phyloP scores from a whole-genome alignment of 2,329 filamentous ascomycete genomes.

The Beauveria rudraprayagi region DNA sequence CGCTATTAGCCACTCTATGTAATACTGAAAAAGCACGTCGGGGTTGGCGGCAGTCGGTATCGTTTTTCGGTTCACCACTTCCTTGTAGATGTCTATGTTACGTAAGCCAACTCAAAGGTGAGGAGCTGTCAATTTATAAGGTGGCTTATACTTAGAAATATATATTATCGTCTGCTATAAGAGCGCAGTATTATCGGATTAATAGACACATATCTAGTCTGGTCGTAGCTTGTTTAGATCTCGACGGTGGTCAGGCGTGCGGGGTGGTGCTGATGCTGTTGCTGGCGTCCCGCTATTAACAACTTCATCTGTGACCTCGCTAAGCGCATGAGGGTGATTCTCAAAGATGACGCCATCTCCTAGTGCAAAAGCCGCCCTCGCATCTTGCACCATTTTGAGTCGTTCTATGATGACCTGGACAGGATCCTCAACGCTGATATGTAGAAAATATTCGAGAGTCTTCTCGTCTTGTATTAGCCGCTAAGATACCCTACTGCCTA shows the following conservation, averaged over 20 bases:
- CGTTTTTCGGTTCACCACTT: conserved; percentile 24
- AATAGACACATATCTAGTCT: conserved; percentile 26
- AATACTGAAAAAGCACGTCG: conserved; percentile 26
- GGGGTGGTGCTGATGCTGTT: conserved; percentile 12
- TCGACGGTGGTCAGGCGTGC: conserved; percentile 5
- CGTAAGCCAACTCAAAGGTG: conserved; percentile 35
- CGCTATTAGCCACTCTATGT: conserved; percentile 29
- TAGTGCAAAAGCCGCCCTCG: conserved; percentile 18
- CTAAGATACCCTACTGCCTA: conserved; percentile 17
- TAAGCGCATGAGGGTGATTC: conserved; percentile 21
- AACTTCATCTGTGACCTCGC: conserved; percentile 21
- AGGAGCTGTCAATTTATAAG: conserved; percentile 34
- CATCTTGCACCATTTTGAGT: conserved; percentile 17
- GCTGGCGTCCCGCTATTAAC: conserved; percentile 15
- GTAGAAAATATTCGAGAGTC: conserved; percentile 22
- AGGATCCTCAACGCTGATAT: conserved; percentile 23
- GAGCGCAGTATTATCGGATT: conserved; percentile 11
- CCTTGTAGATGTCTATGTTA: conserved; percentile 32
- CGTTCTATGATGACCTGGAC: conserved; percentile 23
- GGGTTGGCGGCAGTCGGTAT: conserved; percentile 19
- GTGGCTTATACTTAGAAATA: conserved; percentile 38
- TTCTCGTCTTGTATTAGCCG: conserved; percentile 21
- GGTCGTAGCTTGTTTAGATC: conserved; percentile 20
- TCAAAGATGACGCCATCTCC: conserved; percentile 25
- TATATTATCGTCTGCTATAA: conserved; percentile 19